phyloP scores from a whole-genome alignment of 83 land plant genomes.

The Isoetes engelmannii region DNA sequence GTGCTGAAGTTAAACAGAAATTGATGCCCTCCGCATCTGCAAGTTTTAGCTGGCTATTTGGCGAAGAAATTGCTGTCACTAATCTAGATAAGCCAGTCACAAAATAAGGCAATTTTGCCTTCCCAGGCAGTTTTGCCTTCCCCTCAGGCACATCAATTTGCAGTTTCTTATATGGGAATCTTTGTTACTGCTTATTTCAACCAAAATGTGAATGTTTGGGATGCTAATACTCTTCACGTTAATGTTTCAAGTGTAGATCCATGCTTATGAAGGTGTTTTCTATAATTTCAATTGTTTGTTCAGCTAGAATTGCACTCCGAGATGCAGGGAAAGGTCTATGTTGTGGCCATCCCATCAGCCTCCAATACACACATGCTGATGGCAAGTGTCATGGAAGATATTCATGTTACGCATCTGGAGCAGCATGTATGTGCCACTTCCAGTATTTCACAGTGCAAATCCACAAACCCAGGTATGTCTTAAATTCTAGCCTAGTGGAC shows the following conservation, averaged over 20 bases:
- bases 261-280: constrained; percentile 4
- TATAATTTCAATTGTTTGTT: constrained; percentile 9
- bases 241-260: neutral
- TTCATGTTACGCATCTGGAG: too few relatives aligned
- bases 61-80: too few relatives aligned
- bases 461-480: too few relatives aligned
- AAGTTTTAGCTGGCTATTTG: too few relatives aligned
- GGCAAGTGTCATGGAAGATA: constrained; percentile 91
- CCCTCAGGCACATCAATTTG: constrained; percentile 56
- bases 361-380: constrained; percentile 87
- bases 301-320: constrained; percentile 76
- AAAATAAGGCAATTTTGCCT: too few relatives aligned
- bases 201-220: constrained; percentile 83
- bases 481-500: too few relatives aligned
- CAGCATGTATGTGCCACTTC: too few relatives aligned
- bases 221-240: constrained; percentile 77
- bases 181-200: constrained; percentile 79
- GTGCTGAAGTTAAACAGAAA: too few relatives aligned
- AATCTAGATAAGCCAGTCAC: too few relatives aligned
- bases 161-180: constrained; percentile 83
- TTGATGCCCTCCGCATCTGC: too few relatives aligned
- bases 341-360: constrained; percentile 70
- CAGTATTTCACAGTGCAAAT: too few relatives aligned
- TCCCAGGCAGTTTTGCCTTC: too few relatives aligned
- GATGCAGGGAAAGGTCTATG: constrained; percentile 85